These are phyloP conservation scores for Fusarium tuaranense DNA, from an alignment of 2,329 filamentous ascomycete genomes.

Conservation along the genomic window DNA sequence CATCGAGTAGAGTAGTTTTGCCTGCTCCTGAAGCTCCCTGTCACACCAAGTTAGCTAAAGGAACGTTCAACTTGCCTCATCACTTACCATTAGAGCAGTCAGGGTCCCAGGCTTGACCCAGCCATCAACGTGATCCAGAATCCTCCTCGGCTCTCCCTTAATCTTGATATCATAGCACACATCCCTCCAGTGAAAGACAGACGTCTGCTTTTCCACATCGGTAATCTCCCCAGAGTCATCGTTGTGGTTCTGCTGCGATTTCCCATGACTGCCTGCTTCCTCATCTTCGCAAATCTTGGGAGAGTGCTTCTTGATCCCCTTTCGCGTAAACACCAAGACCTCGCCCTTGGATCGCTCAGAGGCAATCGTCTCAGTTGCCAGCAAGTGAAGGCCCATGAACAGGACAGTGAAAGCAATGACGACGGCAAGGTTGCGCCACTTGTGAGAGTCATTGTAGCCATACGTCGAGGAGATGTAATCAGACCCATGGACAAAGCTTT, in stretches of 20 bases:
- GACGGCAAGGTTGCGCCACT: slow-evolving; percentile 38
- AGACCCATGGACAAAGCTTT: slow-evolving; percentile 29
- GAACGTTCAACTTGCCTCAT: slow-evolving; percentile 83
- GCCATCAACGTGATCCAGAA: slow-evolving; percentile 77
- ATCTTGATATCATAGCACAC: slow-evolving; percentile 81
- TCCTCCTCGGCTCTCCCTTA: slow-evolving; percentile 69
- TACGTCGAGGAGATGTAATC: slow-evolving; percentile 26
- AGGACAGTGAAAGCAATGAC: slow-evolving; percentile 36
- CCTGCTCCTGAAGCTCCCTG: slow-evolving; percentile 80
- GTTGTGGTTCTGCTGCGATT: slow-evolving; percentile 68
- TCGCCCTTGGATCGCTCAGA: slow-evolving; percentile 40
- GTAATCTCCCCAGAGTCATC: slow-evolving; percentile 46
- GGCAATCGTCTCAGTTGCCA: slow-evolving; percentile 33
- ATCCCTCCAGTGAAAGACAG: slow-evolving; percentile 75
- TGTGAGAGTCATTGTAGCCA: slow-evolving; percentile 31
- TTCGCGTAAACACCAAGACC: slow-evolving; percentile 38
- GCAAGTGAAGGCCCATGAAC: slow-evolving; percentile 33
- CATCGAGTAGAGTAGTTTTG: slow-evolving; percentile 88
- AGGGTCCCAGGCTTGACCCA: slow-evolving; percentile 81
- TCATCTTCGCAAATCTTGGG: slow-evolving; percentile 62
- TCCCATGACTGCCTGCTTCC: not conserved
- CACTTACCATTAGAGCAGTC: slow-evolving; percentile 73
- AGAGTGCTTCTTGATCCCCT: slow-evolving; percentile 32
- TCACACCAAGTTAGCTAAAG: slow-evolving; percentile 79
- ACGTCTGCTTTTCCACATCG: slow-evolving; percentile 38